Base-by-base conservation (phyloP, 106 monocot genomes). In the Gastrodia elata region DNA sequence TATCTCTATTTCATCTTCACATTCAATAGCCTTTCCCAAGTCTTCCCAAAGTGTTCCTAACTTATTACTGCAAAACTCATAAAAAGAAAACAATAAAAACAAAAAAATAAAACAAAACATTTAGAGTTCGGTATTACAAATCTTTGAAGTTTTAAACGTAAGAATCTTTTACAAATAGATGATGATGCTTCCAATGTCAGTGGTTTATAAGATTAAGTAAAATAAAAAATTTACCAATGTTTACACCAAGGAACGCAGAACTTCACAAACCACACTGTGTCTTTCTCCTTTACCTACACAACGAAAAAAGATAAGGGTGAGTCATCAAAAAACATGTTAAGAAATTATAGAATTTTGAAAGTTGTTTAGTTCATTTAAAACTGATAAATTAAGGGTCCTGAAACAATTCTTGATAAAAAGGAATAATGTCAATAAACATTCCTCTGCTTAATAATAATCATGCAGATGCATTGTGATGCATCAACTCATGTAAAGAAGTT, bases 211-310 rank as follows among this genome's bases (percentile, higher is more conserved):
- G 26, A 75, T 8, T n/a, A 33, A 68, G 2, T 34, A 38, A 64
- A 38, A 38, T 10, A 20, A 74, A 49, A 26, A 76, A 38, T 83
- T 52, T 80, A 91, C 98, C 98, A 98, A 70, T 93, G 74, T 80
- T 93, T 98, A 82, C 98, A 98, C 98, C 93, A 98, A 5, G 98
- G 98, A 64, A 98, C 98, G 71, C 98, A 98, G 64, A 98, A 93
- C 58, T 88, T 27, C 76, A 98, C 93, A 80, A 98, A 93, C 98
- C 98, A 98, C 10, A 91, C 72, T 0, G 91, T 93, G 65, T 91
- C 93, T 80, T 93, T 93, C 82, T 98, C 91, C 83, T 98, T 98
- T 5, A 93, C 77, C 95, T 92, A 35, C 73, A 81, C n/a, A 68
- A 15, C 26, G 76, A 35, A 56, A 26, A 83, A 28, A 40, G 70